These are phyloP conservation scores for Bondarzewia mesenterica DNA, from an alignment of 1,284 basidiomycete species.

Conservation along the genomic window DNA sequence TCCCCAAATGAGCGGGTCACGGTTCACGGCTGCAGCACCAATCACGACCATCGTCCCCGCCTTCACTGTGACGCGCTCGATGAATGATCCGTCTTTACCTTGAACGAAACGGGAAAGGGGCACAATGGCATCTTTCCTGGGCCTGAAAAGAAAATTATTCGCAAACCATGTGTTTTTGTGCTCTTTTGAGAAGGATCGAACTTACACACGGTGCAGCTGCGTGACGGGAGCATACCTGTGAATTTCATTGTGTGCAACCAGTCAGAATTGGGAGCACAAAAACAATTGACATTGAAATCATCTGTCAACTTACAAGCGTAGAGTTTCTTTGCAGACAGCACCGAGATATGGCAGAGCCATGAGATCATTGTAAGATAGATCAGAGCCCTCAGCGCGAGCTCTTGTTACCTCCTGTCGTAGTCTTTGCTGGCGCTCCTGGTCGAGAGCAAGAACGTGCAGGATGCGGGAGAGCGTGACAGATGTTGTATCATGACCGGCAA, in stretches of 20 bases:
- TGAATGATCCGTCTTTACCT: not conserved
- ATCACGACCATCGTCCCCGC: not conserved
- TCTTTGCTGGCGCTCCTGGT: constrained; percentile 12
- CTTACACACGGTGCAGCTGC: constrained; percentile 11
- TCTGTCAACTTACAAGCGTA: constrained; percentile 9
- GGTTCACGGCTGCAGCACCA: not conserved
- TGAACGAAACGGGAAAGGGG: not conserved
- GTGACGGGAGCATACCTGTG: constrained; percentile 9
- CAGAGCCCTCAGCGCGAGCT: constrained; percentile 2
- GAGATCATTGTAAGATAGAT: constrained; percentile 9
- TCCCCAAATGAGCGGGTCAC: constrained; percentile 1
- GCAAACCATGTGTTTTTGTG: not conserved
- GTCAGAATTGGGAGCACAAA: not conserved
- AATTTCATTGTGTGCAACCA: not conserved
- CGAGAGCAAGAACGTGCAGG: constrained; percentile 14
- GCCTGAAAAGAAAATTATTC: not conserved
- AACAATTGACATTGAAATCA: too few relatives aligned
- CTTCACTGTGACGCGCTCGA: not conserved
- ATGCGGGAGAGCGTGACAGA: constrained; percentile 12
- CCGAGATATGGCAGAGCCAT: constrained; percentile 12
- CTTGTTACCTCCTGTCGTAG: constrained; percentile 13
- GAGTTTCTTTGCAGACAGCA: constrained; percentile 12
- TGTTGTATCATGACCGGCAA: constrained; percentile 17
- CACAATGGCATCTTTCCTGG: not conserved
- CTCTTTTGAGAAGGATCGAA: not conserved